Percentiles rank a stretch among this genome's conserved stretches.
Conservation (phyloP, 176 grass and related monocot species). For the Tuctoria greenei region DNA sequence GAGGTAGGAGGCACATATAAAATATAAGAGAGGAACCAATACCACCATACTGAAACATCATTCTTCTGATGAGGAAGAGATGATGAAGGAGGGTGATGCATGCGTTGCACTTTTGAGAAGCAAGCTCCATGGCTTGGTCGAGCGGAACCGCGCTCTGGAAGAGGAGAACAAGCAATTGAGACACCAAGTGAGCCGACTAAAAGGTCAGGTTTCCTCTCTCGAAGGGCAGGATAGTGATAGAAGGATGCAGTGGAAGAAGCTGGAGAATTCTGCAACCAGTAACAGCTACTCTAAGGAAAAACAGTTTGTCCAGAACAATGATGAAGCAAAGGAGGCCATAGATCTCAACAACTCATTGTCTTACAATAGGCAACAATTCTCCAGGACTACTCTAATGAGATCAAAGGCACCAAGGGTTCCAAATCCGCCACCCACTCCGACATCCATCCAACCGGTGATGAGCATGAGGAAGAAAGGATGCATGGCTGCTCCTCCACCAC, state of each 20-base stretch:
- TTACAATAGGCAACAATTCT: slow-evolving; percentile 49
- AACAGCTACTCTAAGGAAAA: slow-evolving; percentile 56
- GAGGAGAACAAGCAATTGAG: slow-evolving; percentile 85
- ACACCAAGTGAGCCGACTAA: slow-evolving; percentile 61
- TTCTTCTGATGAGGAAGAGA: slow-evolving; percentile 45
- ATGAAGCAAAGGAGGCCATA: slow-evolving; percentile 36
- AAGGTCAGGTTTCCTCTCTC: slow-evolving; percentile 57
- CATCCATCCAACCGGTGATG: slow-evolving; percentile 30
- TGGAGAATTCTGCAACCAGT: slow-evolving; percentile 44
- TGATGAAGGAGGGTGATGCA: slow-evolving; percentile 67
- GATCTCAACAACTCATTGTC: slow-evolving; percentile 41
- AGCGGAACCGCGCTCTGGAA: slow-evolving; percentile 72
- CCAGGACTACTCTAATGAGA: slow-evolving; percentile 30
- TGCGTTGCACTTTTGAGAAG: slow-evolving; percentile 56
- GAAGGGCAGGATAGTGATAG: slow-evolving; percentile 66
- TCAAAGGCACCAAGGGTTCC: slow-evolving; percentile 68
- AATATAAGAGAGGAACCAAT: slow-evolving; percentile 30
- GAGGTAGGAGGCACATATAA: slow-evolving; percentile 32
- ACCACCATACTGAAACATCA: slow-evolving; percentile 37
- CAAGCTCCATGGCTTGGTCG: slow-evolving; percentile 67
- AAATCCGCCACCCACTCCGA: slow-evolving; percentile 69
- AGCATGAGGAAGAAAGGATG: slow-evolving; percentile 43
- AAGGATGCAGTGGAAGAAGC: slow-evolving; percentile 63
- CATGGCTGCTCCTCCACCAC: slow-evolving; percentile 55
- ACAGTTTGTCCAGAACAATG: slow-evolving; percentile 47